Percentiles rank a stretch among this genome's conserved stretches.
Evolutionary conservation across 108 stramenopile species (phyloP).

Genomic region (Ochromonas danica): DNA sequence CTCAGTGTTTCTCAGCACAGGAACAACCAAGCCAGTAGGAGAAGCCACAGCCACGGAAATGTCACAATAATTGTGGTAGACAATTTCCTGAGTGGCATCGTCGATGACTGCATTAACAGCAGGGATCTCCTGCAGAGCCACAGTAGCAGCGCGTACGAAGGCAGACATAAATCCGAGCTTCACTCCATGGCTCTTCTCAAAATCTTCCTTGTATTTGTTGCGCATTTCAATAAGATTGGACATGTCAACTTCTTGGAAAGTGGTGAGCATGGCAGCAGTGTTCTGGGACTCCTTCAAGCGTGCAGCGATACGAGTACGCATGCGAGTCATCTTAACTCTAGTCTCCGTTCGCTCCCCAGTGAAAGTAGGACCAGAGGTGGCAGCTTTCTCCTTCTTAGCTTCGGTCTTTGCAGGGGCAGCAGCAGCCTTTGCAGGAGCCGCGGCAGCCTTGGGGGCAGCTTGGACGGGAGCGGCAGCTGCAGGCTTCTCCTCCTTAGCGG

Average conservation of each 20-base stretch:
- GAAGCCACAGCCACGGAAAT: conserved; percentile 94
- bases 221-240: conserved; percentile 92
- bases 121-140: conserved; percentile 84
- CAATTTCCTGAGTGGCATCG: conserved; percentile 92
- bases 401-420: conserved; percentile 46
- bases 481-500: conserved; percentile 30
- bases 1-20: conserved; percentile 94
- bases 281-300: conserved; percentile 98
- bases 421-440: conserved; percentile 50
- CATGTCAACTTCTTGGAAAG: conserved; percentile 99
- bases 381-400: conserved; percentile 4
- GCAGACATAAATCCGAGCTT: conserved; percentile 98
- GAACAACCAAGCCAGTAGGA: conserved; percentile 94
- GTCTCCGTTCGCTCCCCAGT: conserved; percentile 74
- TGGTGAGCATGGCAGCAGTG: conserved; percentile 98
- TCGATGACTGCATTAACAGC: conserved; percentile 97
- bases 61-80: conserved; percentile 95
- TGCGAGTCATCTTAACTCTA: conserved; percentile 97
- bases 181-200: conserved; percentile 91
- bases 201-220: conserved; percentile 87
- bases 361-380: conserved; percentile 5
- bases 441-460: conserved; percentile 35
- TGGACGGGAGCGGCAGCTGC: conserved; percentile 47
- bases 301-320: conserved; percentile 93
- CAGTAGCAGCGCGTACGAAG: conserved; percentile 93